Conservation (phyloP, 352 stramenopile genomes). For the Globisporangium camurandrum region DNA sequence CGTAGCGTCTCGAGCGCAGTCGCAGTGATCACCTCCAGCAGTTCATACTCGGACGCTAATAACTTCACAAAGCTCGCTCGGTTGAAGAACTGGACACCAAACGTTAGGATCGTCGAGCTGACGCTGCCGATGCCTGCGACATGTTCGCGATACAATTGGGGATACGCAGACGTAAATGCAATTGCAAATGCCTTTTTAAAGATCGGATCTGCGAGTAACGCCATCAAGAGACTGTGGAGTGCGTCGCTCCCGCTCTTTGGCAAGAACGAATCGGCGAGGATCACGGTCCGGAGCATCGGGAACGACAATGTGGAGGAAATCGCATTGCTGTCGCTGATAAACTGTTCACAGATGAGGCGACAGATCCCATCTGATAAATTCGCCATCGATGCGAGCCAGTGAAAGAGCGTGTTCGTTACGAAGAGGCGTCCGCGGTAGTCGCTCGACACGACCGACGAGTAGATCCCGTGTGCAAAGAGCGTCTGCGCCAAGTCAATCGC, state of each 20-base stretch:
- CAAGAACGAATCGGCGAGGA: constrained; percentile 79
- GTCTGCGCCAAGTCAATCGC: constrained; percentile 62
- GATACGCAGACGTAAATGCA: constrained; percentile 94
- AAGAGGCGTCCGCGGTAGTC: constrained; percentile 65
- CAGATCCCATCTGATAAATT: constrained; percentile 78
- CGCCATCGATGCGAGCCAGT: constrained; percentile 75
- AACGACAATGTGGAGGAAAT: constrained; percentile 16
- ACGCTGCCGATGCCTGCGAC: constrained; percentile 62
- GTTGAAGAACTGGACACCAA: constrained; percentile 99
- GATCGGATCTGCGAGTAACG: constrained; percentile 91
- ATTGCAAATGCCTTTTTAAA: constrained; percentile 96
- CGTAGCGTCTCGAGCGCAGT: constrained; percentile 68
- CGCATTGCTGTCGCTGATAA: constrained; percentile 1
- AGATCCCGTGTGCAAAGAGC: constrained; percentile 60
- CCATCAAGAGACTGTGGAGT: constrained; percentile 93
- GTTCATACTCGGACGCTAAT: constrained; percentile 59
- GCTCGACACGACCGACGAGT: constrained; percentile 72
- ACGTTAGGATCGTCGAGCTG: constrained; percentile 85
- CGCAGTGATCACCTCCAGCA: constrained; percentile 63
- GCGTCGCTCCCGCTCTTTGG: constrained; percentile 68
- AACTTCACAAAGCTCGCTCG: constrained; percentile 93
- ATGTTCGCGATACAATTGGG: constrained; percentile 73
- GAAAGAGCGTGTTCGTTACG: constrained; percentile 60
- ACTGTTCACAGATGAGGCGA: constrained; percentile 70
- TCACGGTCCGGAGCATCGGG: constrained; percentile 62